Evolutionary conservation across 768 basidiomycete genomes (phyloP).

Genomic region (Tricholoma bakamatsutake): DNA sequence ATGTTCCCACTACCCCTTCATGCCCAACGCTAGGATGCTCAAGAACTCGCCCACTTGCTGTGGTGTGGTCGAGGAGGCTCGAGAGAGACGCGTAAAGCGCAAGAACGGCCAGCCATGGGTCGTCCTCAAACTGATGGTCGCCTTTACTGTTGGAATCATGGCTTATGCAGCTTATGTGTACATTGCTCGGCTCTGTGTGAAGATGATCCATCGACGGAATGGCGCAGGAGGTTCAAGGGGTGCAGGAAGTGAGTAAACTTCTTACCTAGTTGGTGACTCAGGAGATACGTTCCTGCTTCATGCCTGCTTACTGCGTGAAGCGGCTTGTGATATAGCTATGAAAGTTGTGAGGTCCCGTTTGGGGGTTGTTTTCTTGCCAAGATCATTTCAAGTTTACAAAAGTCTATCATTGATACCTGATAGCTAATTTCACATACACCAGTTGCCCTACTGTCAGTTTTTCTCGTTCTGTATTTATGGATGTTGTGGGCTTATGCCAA

Average conservation of each 20-base stretch:
- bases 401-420: neutral
- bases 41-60: slow-evolving; percentile 29
- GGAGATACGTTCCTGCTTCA: too few relatives aligned
- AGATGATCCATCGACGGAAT: slow-evolving; percentile 51
- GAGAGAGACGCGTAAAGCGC: slow-evolving; percentile 36
- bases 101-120: slow-evolving; percentile 67
- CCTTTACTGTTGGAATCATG: slow-evolving; percentile 51
- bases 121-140: slow-evolving; percentile 61
- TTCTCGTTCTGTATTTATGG: slow-evolving; percentile 59
- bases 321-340: too few relatives aligned
- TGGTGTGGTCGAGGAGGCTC: slow-evolving; percentile 49
- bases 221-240: slow-evolving; percentile 41
- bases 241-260: slow-evolving; percentile 58
- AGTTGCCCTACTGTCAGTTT: slow-evolving; percentile 69
- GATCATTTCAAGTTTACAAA: neutral
- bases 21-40: neutral
- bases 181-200: slow-evolving; percentile 61
- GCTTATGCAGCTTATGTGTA: slow-evolving; percentile 77
- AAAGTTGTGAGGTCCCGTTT: too few relatives aligned
- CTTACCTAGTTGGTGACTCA: neutral
- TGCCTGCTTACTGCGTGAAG: neutral
- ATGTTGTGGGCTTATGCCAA: slow-evolving; percentile 74
- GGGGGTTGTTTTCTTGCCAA: neutral
- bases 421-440: slow-evolving; percentile 6
- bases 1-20: neutral